Evolutionary conservation across 164 flowering plant species (phyloP), one percentile per base, ranked within the genome.

Genomic region (Chimonanthus praecox): DNA sequence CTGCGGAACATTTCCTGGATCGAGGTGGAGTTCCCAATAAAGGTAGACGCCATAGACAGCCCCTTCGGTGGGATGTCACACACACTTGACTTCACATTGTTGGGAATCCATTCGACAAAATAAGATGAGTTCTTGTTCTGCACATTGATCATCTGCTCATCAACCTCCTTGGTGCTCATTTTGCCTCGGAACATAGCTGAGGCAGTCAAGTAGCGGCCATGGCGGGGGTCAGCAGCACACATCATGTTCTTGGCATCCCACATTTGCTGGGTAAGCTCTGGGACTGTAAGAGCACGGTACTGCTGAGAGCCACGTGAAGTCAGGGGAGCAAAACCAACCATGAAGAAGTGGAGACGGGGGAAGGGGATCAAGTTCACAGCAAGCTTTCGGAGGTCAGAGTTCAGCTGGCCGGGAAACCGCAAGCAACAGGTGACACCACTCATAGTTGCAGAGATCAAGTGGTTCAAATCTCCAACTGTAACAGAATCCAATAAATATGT

Each of bases 111-210:
- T 74, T 85, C 86, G 13, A 83, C 85, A 72, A 83, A 83, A 78
- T 83, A 83, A 7, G 85, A 83, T 3, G 85, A 83, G 76, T 84
- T 84, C 84, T 84, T 84, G 78, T 84, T 84, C 64, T 87, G 87
- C 18, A 87, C 89, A 60, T 87, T 85, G 45, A 87, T 85, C 86
- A 87, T 87, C 69, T 87, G 89, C 80, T 86, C 89, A 46, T 86
- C 89, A 13, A 86, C 89, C 65, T 86, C 89, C 75, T 87, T 87
- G 64, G 90, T 87, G 81, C 88, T 85, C 91, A 88, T 88, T 78
- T 88, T 88, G 47, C 91, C 91, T 46, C 91, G 71, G 80, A 88
- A 88, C 91, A 88, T 88, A 71, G 91, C 91, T 13, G 90, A 87
- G 18, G 89, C 89, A 51, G 89, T 87, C 65, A 87, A 84, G 80